A percentile compares a stretch with the other conserved stretches of the same genome.
Evolutionary conservation across 192 early-diverging fungal genomes (phyloP).

Genomic region (Phycomyces blakesleeanus): DNA sequence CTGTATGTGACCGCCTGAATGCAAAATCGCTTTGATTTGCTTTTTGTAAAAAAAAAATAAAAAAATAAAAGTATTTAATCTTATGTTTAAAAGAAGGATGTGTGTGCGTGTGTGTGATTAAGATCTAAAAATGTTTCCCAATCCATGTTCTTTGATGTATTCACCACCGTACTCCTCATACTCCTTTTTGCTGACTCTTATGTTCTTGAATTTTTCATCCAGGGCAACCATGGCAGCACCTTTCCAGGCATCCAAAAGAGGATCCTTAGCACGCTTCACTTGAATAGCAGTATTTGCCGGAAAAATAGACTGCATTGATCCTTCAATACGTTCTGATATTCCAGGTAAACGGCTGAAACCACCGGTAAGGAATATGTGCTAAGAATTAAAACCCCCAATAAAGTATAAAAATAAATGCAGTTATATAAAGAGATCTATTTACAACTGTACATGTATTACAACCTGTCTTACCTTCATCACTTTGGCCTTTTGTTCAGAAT

Average conservation of each 20-base stretch:
- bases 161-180: constrained; percentile 83
- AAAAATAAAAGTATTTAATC: too few relatives aligned
- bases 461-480: constrained; percentile 48
- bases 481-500: constrained; percentile 35
- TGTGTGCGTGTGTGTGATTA: not conserved
- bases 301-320: constrained; percentile 59
- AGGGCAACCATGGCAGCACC: constrained; percentile 76
- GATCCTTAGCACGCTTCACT: constrained; percentile 64
- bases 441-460: not conserved
- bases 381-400: constrained; percentile 12
- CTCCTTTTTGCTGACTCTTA: constrained; percentile 61
- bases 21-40: too few relatives aligned
- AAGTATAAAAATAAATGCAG: not conserved
- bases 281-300: constrained; percentile 51
- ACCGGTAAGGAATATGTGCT: constrained; percentile 79
- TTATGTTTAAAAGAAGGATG: too few relatives aligned
- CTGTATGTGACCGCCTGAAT: too few relatives aligned
- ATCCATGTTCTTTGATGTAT: constrained; percentile 81
- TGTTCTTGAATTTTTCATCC: constrained; percentile 33
- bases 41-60: too few relatives aligned
- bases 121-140: constrained; percentile 60
- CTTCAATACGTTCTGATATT: constrained; percentile 58
- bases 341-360: constrained; percentile 65
- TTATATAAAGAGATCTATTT: not conserved
- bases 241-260: constrained; percentile 77